Evolutionary conservation across 768 basidiomycete species (phyloP).

Genomic region (Rhodosporidiobolus odoratus): DNA sequence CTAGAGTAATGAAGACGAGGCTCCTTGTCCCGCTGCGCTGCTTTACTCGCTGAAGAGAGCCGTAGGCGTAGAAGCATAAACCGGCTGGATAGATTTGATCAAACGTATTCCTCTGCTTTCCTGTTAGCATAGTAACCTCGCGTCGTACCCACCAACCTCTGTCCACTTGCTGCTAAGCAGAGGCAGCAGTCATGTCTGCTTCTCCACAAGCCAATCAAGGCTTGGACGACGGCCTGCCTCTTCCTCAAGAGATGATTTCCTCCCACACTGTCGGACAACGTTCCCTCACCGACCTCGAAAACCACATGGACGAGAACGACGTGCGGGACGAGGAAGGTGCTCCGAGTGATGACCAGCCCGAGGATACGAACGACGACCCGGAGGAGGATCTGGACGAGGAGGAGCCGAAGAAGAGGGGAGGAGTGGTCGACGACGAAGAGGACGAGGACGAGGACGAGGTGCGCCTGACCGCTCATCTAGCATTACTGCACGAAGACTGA

Average conservation of each 20-base stretch:
- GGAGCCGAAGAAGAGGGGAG: constrained; percentile 40
- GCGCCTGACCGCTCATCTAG: neutral
- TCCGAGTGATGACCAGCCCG: constrained; percentile 28
- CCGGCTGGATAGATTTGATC: too few relatives aligned
- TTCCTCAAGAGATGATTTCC: constrained; percentile 2
- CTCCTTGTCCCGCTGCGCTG: too few relatives aligned
- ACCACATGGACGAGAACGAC: constrained; percentile 41
- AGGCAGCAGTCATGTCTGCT: constrained; percentile 20
- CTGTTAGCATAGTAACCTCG: neutral
- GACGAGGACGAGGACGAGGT: constrained; percentile 45
- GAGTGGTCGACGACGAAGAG: constrained; percentile 41
- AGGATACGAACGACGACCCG: constrained; percentile 46
- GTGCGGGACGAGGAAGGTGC: constrained; percentile 36
- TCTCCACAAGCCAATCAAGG: constrained; percentile 21
- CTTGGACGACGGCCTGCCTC: constrained; percentile 11
- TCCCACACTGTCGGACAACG: constrained; percentile 15
- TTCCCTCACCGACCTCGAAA: constrained; percentile 19
- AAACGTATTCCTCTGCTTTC: too few relatives aligned
- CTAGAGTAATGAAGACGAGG: too few relatives aligned
- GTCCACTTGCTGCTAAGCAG: neutral
- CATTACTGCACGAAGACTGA: neutral
- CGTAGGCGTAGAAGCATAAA: too few relatives aligned
- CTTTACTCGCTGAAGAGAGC: too few relatives aligned
- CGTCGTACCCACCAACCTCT: neutral
- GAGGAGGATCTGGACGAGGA: constrained; percentile 42